Evolutionary conservation across 169 alveolate species (phyloP).

Genomic region (Plasmodium blacklocki): DNA sequence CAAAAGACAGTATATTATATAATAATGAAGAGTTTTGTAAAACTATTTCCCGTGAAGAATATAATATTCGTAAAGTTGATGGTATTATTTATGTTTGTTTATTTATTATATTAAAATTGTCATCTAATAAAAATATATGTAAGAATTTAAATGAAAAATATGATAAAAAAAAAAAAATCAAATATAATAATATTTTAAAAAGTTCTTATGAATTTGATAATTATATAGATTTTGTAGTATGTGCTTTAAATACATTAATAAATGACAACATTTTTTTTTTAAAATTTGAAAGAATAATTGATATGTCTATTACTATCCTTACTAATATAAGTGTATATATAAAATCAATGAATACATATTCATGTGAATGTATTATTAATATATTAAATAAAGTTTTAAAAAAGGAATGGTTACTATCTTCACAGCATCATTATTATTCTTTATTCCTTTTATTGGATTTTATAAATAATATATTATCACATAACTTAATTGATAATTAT

Average conservation of each 20-base stretch:
- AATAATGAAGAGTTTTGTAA: constrained; percentile 37
- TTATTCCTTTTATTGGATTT: constrained; percentile 69
- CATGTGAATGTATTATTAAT: constrained; percentile 68
- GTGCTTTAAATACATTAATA: constrained; percentile 25
- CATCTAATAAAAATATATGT: constrained; percentile 51
- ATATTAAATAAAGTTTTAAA: constrained; percentile 69
- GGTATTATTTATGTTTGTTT: constrained; percentile 68
- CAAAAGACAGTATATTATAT: neutral
- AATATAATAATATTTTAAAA: constrained; percentile 24
- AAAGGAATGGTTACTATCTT: constrained; percentile 71
- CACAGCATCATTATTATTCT: constrained; percentile 58
- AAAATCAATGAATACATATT: constrained; percentile 56
- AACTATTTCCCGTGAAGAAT: constrained; percentile 46
- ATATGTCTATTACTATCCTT: constrained; percentile 69
- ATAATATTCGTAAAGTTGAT: constrained; percentile 62
- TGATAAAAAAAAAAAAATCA: constrained; percentile 52
- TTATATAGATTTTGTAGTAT: constrained; percentile 59
- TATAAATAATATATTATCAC: constrained; percentile 67
- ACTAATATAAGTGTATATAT: constrained; percentile 73
- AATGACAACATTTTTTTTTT: constrained; percentile 62
- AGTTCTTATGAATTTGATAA: constrained; percentile 38
- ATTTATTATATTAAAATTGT: constrained; percentile 56
- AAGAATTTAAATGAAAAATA: constrained; percentile 63
- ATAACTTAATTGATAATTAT: constrained; percentile 63
- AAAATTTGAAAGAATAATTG: constrained; percentile 65